A percentile compares a stretch with the other conserved stretches of the same genome.
Conservation (phyloP, 208 protist species). For the Leishmania tarentolae region DNA sequence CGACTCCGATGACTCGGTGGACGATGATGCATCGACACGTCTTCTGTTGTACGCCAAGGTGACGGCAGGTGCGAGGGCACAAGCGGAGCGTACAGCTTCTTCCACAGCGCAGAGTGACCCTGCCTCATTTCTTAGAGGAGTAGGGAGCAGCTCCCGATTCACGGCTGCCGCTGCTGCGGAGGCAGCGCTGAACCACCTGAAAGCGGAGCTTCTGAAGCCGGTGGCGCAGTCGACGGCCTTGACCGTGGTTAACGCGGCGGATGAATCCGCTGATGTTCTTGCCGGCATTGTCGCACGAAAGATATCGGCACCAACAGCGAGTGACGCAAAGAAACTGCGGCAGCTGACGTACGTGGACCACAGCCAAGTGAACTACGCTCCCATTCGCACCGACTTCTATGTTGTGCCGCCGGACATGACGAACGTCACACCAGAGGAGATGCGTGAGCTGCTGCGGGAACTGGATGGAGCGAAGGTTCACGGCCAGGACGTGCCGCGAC, state of each 20-base stretch:
- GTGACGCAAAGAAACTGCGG: constrained; percentile 69
- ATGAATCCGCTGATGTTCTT: constrained; percentile 70
- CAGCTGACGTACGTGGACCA: constrained; percentile 81
- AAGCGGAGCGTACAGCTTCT: not conserved
- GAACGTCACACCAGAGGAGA: constrained; percentile 53
- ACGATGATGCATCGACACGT: constrained; percentile 38
- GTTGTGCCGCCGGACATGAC: constrained; percentile 74
- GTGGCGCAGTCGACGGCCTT: constrained; percentile 60
- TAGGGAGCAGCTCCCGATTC: not conserved
- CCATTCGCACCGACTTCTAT: constrained; percentile 87
- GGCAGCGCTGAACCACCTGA: constrained; percentile 43
- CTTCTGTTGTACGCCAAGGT: constrained; percentile 59
- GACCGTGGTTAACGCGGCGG: constrained; percentile 71
- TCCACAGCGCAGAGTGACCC: constrained; percentile 1
- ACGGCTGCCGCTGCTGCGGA: constrained; percentile 10
- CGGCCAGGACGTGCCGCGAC: constrained; percentile 46
- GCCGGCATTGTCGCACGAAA: constrained; percentile 49
- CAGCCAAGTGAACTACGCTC: constrained; percentile 49
- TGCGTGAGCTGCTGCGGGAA: constrained; percentile 65
- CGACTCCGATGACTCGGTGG: constrained; percentile 24
- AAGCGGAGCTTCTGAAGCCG: constrained; percentile 55
- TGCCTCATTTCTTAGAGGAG: constrained; percentile 9
- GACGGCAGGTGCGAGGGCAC: constrained; percentile 26
- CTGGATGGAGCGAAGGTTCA: constrained; percentile 84
- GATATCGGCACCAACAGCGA: constrained; percentile 48